Percentiles rank a stretch among this genome's conserved stretches.
phyloP scores from a whole-genome alignment of 2,329 filamentous ascomycete genomes.

The Diaporthe vaccinii region DNA sequence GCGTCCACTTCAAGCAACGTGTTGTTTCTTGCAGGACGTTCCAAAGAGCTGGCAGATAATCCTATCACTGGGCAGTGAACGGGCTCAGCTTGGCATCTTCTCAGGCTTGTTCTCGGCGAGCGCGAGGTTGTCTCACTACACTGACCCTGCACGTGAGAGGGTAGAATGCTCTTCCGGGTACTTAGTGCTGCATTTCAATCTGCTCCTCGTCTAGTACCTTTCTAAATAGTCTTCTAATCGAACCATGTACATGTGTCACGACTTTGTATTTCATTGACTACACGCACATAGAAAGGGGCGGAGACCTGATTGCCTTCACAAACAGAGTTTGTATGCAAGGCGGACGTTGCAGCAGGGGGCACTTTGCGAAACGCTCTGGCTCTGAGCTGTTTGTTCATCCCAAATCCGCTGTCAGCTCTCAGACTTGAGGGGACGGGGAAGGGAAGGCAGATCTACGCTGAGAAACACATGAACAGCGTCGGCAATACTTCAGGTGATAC shows the following conservation, averaged over 20 bases:
- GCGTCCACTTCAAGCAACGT: not conserved
- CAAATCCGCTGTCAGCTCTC: conserved; percentile 24
- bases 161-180: not conserved
- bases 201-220: not conserved
- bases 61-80: too few relatives aligned
- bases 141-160: not conserved
- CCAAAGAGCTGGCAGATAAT: not conserved
- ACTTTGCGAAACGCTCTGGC: conserved; percentile 9
- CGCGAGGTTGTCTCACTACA: too few relatives aligned
- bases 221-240: not conserved
- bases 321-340: conserved; percentile 4
- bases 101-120: not conserved
- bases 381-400: conserved; percentile 14
- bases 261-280: not conserved
- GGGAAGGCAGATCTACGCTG: not conserved
- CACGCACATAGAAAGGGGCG: not conserved
- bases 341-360: conserved; percentile 20
- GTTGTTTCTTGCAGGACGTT: not conserved
- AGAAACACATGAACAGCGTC: conserved; percentile 13
- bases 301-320: not conserved
- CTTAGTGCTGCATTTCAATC: not conserved
- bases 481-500: conserved; percentile 24
- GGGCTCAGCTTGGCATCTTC: not conserved
- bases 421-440: conserved; percentile 1
- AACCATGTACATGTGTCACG: not conserved